A percentile compares a stretch with the other conserved stretches of the same genome.
Evolutionary conservation across 106 monocot genomes (phyloP).

Genomic region (Dendrobium huoshanense): DNA sequence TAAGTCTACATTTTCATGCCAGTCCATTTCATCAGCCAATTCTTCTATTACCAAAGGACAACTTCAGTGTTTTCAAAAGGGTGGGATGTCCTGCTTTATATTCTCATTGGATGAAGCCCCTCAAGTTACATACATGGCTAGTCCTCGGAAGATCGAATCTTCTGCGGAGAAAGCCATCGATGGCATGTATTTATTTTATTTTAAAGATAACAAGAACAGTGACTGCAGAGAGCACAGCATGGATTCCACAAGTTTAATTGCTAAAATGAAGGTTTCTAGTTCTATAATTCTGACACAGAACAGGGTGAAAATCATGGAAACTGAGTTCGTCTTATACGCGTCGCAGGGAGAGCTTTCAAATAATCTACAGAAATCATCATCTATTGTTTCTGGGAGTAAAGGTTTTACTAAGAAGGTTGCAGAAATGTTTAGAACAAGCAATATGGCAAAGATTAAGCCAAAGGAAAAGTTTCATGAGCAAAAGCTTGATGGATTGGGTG

Average conservation of each 20-base stretch:
- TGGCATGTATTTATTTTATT: slow-evolving; percentile 56
- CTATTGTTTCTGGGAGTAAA: slow-evolving; percentile 21
- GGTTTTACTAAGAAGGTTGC: slow-evolving; percentile 34
- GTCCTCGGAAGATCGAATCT: slow-evolving; percentile 28
- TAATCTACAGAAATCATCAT: slow-evolving; percentile 22
- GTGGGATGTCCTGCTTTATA: slow-evolving; percentile 34
- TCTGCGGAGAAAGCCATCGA: slow-evolving; percentile 31
- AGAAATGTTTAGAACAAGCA: slow-evolving; percentile 28
- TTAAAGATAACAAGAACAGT: neutral
- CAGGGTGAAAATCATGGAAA: slow-evolving; percentile 31
- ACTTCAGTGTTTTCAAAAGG: slow-evolving; percentile 37
- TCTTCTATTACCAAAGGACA: slow-evolving; percentile 32
- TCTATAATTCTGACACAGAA: slow-evolving; percentile 35
- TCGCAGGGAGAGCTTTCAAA: slow-evolving; percentile 11
- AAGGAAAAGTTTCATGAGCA: slow-evolving; percentile 9
- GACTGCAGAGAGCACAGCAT: slow-evolving; percentile 1
- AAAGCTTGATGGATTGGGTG: slow-evolving; percentile 11
- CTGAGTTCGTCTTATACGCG: slow-evolving; percentile 69
- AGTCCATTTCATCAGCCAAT: slow-evolving; percentile 11
- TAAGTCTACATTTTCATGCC: slow-evolving; percentile 20
- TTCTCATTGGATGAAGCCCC: slow-evolving; percentile 30
- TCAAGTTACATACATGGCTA: slow-evolving; percentile 30
- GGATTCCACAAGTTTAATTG: slow-evolving; percentile 26
- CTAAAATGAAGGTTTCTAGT: slow-evolving; percentile 74
- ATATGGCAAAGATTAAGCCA: slow-evolving; percentile 24